Conservation (phyloP, 1,139 yeast genomes). For the Torulaspora pretoriensis region DNA sequence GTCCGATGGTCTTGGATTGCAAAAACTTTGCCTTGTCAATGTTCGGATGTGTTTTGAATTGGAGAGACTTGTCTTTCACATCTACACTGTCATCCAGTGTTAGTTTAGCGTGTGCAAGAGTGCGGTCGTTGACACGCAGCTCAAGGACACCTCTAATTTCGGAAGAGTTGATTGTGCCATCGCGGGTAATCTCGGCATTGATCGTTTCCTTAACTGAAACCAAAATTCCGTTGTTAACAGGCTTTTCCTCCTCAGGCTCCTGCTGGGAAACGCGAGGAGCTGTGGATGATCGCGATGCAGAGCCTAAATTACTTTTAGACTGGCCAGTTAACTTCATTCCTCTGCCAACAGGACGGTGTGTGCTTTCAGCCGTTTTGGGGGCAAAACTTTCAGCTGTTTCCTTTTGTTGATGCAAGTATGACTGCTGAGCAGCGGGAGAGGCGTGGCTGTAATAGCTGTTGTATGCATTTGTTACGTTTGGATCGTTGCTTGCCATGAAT, state of each 20-base stretch:
- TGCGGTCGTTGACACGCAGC: slow-evolving; percentile 73
- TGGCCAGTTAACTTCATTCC: slow-evolving; percentile 16
- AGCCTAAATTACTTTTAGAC: slow-evolving; percentile 6
- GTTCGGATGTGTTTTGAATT: slow-evolving; percentile 93
- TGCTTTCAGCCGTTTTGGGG: slow-evolving; percentile 3
- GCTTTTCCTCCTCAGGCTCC: slow-evolving; percentile 30
- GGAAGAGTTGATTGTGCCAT: slow-evolving; percentile 68
- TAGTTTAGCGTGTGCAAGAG: slow-evolving; percentile 62
- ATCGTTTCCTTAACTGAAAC: slow-evolving; percentile 74
- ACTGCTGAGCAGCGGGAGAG: slow-evolving; percentile 37
- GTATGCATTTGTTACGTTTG: slow-evolving; percentile 34
- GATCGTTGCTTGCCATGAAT: slow-evolving; percentile 30
- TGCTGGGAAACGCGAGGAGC: slow-evolving; percentile 20
- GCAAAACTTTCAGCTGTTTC: slow-evolving; percentile 10
- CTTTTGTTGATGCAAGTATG: slow-evolving; percentile 35
- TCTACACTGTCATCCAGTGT: slow-evolving; percentile 45
- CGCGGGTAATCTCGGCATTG: slow-evolving; percentile 74
- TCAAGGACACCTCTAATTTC: slow-evolving; percentile 91
- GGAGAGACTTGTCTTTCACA: slow-evolving; percentile 41
- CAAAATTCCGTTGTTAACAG: slow-evolving; percentile 68
- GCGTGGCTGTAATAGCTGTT: slow-evolving; percentile 38
- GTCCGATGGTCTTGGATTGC: slow-evolving; percentile 54
- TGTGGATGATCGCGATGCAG: slow-evolving; percentile 15
- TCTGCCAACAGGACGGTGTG: slow-evolving; percentile 10
- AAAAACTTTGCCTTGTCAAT: slow-evolving; percentile 76